Base-by-base conservation (phyloP, 2,329 filamentous ascomycete species). In the Colletotrichum tamarilloi region DNA sequence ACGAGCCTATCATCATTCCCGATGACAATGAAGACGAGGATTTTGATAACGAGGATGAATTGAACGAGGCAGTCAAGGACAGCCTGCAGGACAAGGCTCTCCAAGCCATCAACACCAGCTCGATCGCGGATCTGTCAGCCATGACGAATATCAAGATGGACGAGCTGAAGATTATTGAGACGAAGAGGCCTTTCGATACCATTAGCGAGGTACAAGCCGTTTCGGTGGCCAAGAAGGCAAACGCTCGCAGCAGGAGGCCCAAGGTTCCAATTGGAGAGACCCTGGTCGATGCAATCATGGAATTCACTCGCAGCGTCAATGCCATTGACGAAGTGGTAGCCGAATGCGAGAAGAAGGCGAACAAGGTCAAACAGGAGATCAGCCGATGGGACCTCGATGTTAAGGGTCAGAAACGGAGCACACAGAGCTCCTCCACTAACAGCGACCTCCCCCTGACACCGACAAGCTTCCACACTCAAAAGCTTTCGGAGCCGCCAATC, bases 301-400 rank as follows among this genome's bases (percentile, higher is more conserved):
- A 94, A 28, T 97, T 97, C 87, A 92, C 93, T 83, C 88, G 88
- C 22, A 94, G 94, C 0, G 95, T 97, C 77, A 89, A 93, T 75
- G 94, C 94, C 24, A 94, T 98, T 65, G 95, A 98, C 81, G 88
- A 92, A 56, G 89, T 98, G 9, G 94, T 98, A 19, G 86, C 89
- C 24, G 87, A 92, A 75, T 98, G 95, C 79, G 93, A 96, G 79
- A 83, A 85, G 3, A 87, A 96, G 53, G 94, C 93, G 1, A 91
- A 91, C 73, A 82, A 82, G 1, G 84, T 89, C 73, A 88, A 86
- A 74, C 76, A 77, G 2, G 84, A 84, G 24, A 84, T 88, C 9
- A 84, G 85, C 19, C 81, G 75, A 4, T 89, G 87, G 87, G 84
- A 87, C 59, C 79, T 89, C 46, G 86, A 89, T 73, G 81, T 81